Conservation (phyloP, 2,329 filamentous ascomycete species). For the Apiospora malaysiana region DNA sequence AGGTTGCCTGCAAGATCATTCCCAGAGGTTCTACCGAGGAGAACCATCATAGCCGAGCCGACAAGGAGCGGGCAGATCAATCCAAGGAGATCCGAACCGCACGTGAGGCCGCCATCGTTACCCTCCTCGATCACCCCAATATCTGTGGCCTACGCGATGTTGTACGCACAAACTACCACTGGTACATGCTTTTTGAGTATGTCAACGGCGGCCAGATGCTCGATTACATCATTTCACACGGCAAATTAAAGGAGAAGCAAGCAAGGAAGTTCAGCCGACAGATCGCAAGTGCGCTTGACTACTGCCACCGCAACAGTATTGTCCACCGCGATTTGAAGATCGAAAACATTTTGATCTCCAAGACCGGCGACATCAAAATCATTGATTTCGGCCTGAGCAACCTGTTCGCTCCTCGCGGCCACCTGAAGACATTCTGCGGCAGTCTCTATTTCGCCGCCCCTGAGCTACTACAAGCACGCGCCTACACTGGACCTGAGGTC, state of each 20-base stretch:
- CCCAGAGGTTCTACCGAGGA: constrained; percentile 90
- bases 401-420: constrained; percentile 82
- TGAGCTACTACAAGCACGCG: constrained; percentile 89
- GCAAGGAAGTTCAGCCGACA: constrained; percentile 97
- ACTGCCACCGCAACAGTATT: constrained; percentile 97
- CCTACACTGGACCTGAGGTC: constrained; percentile 95
- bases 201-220: constrained; percentile 99
- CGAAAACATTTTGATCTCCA: constrained; percentile 98
- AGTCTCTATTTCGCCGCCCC: constrained; percentile 98
- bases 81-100: constrained; percentile 96
- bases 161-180: constrained; percentile 94
- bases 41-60: constrained; percentile 70
- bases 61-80: constrained; percentile 90
- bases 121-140: constrained; percentile 90
- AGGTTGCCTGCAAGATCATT: constrained; percentile 98
- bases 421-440: constrained; percentile 96
- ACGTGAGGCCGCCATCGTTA: constrained; percentile 94
- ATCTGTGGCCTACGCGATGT: constrained; percentile 97
- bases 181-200: constrained; percentile 99
- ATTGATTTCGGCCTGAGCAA: constrained; percentile 99
- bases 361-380: constrained; percentile 98
- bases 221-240: constrained; percentile 99
- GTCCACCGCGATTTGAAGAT: constrained; percentile 98
- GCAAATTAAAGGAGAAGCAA: constrained; percentile 96
- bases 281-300: constrained; percentile 95